These are phyloP conservation scores for Ocimum tenuiflorum DNA, from an alignment of 257 asterid genomes.

Conservation along the genomic window DNA sequence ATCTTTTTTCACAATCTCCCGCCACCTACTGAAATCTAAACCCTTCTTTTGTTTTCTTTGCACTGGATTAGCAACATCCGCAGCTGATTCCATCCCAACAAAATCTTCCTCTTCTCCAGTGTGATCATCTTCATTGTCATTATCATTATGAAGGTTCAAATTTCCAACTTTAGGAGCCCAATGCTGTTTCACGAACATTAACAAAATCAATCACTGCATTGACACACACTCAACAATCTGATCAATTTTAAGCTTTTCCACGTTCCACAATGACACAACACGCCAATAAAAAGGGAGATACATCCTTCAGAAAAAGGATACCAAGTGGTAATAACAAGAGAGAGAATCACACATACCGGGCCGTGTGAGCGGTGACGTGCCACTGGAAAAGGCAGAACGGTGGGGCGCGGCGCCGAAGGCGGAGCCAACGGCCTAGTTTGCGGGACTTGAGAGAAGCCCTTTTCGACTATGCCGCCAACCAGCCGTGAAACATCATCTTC, in stretches of 20 bases:
- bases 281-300: neutral
- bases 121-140: slow-evolving; percentile 28
- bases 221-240: neutral
- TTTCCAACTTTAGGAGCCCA: slow-evolving; percentile 51
- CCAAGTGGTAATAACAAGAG: neutral
- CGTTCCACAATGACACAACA: neutral
- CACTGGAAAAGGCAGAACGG: slow-evolving; percentile 73
- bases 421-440: slow-evolving; percentile 23
- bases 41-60: slow-evolving; percentile 60
- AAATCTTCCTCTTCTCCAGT: slow-evolving; percentile 36
- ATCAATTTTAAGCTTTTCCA: neutral
- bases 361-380: slow-evolving; percentile 95
- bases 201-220: slow-evolving; percentile 3
- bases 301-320: neutral
- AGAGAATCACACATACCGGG: slow-evolving; percentile 42
- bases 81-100: slow-evolving; percentile 30
- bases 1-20: slow-evolving; percentile 32
- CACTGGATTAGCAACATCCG: slow-evolving; percentile 52
- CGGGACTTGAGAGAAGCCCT: slow-evolving; percentile 55
- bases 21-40: slow-evolving; percentile 54
- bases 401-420: slow-evolving; percentile 51
- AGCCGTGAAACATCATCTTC: slow-evolving; percentile 46
- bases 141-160: slow-evolving; percentile 12
- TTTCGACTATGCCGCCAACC: slow-evolving; percentile 76
- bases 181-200: slow-evolving; percentile 39